Evolutionary conservation across 2,329 filamentous ascomycete species (phyloP), one percentile per base, ranked within the genome.

Genomic region (Penicillium italicum): DNA sequence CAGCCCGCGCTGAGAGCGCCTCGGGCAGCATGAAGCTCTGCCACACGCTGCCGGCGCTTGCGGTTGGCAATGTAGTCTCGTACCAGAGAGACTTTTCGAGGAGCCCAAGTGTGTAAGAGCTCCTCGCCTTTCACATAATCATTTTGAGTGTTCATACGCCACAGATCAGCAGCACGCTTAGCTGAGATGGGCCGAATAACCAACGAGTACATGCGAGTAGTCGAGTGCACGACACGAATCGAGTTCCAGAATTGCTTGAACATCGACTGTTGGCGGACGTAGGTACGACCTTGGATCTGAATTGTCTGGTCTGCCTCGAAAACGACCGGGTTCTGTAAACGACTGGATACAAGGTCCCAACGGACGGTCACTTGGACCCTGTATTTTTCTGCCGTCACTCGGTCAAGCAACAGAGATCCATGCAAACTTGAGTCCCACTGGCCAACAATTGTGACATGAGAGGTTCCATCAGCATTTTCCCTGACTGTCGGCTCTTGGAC

Each of bases 61-160:
- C 86, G 86, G 6, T 88, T 83, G 11, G 81, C 75, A 52, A 97
- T 87, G 66, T 88, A 96, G 73, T 99, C 94, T 55, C 86, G 85
- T n/a, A 99, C 87, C 0, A 99, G 77, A 0, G 91, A 95, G 3
- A 97, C 89, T 34, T 94, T 91, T 40, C 94, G 84, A 2, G 94
- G 93, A 8, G 87, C 85, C 94, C 94, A 99, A 54, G 86, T 85
- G 2, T 81, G 85, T 37, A 99, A 79, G 46, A 87, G 82, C 72
- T 99, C 94, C 74, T 99, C 92, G 53, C 94, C 94, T 72, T 96
- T 97, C 66, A 99, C 90, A 69, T 97, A 97, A 71, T 96, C 91
- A 66, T 96, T 89, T 57, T 90, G 87, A 16, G 92, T 97, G 72
- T 91, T 95, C 85, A 97, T 91, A 52, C 94, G 85, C 94, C 94